Conservation (phyloP, 768 basidiomycete genomes). For the Leccinum ochraceum region DNA sequence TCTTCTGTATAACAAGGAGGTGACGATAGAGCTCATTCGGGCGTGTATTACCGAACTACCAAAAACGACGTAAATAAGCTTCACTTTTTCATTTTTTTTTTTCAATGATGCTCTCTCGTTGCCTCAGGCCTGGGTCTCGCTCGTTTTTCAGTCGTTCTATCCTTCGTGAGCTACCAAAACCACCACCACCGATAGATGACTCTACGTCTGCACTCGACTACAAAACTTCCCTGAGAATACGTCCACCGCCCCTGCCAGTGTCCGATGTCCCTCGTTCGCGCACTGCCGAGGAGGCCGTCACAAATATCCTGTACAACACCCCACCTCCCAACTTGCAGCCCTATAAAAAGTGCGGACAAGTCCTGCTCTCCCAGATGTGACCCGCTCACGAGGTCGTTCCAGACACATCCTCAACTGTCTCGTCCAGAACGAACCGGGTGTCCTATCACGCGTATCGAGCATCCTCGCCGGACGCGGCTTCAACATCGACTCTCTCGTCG, state of each 20-base stretch:
- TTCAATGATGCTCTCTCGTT: too few species aligned
- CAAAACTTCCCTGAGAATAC: constrained; percentile 66
- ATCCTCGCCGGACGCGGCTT: constrained; percentile 97
- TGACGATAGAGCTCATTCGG: constrained; percentile 49
- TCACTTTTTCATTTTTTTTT: too few species aligned
- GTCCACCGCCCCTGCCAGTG: constrained; percentile 83
- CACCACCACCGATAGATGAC: constrained; percentile 83
- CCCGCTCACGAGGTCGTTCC: constrained; percentile 9
- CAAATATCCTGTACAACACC: constrained; percentile 96
- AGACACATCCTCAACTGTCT: constrained; percentile 97
- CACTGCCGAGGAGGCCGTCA: constrained; percentile 93
- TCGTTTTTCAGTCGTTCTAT: constrained; percentile 22
- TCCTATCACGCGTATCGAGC: constrained; percentile 97
- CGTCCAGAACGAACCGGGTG: constrained; percentile 99
- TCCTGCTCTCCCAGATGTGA: background rate
- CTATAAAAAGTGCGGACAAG: constrained; percentile 71
- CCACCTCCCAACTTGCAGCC: constrained; percentile 89
- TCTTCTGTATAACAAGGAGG: constrained; percentile 55
- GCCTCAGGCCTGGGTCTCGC: constrained; percentile 13
- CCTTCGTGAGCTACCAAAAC: constrained; percentile 52
- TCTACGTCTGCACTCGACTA: constrained; percentile 96
- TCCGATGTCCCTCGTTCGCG: constrained; percentile 83
- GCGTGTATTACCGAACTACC: constrained; percentile 56
- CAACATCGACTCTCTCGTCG: constrained; percentile 98
- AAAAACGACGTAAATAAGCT: constrained; percentile 28